phyloP scores from a whole-genome alignment of 148 eudicot species.

The Silene conica region DNA sequence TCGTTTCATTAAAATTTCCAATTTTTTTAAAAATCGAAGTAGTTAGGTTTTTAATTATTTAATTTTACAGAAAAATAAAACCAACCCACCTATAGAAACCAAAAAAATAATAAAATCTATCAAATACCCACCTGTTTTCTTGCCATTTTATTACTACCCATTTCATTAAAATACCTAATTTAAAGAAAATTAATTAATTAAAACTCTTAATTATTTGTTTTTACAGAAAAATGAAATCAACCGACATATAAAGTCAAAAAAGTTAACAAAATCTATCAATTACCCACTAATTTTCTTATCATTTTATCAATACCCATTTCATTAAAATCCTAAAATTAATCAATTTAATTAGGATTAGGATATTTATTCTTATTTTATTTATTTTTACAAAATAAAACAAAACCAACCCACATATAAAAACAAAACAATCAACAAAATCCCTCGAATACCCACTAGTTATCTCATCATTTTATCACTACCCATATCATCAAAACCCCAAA shows the following conservation, averaged over 20 bases:
- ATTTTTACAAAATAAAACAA: not conserved
- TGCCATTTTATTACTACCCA: conserved; percentile 18
- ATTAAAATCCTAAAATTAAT: not conserved
- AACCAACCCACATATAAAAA: not conserved
- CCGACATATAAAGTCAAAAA: not conserved
- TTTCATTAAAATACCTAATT: conserved; percentile 8
- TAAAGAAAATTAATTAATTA: too few relatives aligned
- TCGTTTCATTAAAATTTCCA: too few relatives aligned
- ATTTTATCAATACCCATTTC: conserved; percentile 22
- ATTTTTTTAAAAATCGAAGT: too few relatives aligned
- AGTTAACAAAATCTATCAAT: conserved; percentile 7
- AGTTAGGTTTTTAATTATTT: too few relatives aligned
- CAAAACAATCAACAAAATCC: conserved; percentile 5
- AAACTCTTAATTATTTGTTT: too few relatives aligned
- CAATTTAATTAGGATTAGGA: not conserved
- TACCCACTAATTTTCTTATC: conserved; percentile 15
- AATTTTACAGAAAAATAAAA: too few relatives aligned
- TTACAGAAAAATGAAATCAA: not conserved
- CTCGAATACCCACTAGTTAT: conserved; percentile 17
- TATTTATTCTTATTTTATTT: too few relatives aligned
- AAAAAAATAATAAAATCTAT: too few relatives aligned
- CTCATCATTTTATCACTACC: conserved; percentile 13
- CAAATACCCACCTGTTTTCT: conserved; percentile 17
- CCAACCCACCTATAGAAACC: not conserved
- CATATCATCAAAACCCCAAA: conserved; percentile 15